Base-by-base conservation (phyloP, 805 yeast genomes). In the Starmerella roubikii region DNA sequence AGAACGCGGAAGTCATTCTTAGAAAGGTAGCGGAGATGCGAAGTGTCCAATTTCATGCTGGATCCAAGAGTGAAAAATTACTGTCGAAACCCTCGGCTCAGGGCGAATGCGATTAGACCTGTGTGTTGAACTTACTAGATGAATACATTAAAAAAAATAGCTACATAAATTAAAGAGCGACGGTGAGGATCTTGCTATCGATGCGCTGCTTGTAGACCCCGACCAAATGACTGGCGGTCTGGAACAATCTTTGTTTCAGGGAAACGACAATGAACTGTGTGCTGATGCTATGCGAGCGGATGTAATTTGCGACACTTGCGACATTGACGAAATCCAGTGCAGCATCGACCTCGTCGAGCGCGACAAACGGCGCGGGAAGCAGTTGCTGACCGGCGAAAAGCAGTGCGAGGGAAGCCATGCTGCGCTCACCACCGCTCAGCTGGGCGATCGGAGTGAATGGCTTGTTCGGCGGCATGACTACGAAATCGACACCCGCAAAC, bases 301-400 rank as follows among this genome's bases (percentile, higher is more conserved):
- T 83, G 55, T 86, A 91, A 42, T 74, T 75, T n/a, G 95, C 95
- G 41, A 91, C 76, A 52, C 74, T 74, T 38, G 72, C 73, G 19
- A 91, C 95, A 53, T 91, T 91, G 19, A 83, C 74, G 43, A 81
- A 77, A 59, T 91, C 98, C 42, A 91, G 68, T 0, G 97, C 97
- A 0, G 98, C 97, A 61, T 91, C 98, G n/a, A 91, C 85, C 60
- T 91, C 98, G 57, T 91, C 98, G 31, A 91, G 64, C 0, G 91
- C 94, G 55, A 91, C 88, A 56, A 91, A 91, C 24, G 98, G 98
- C 1, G 95, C 78, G 2, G 96, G 96, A 37, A 78, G 88, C 59
- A 65, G 80, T 0, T 93, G 76, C 56, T 91, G 96, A 30, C 86
- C 74, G 0, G 97, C 86, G 62, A 91, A 91, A 34, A 91, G 59